Base-by-base conservation (phyloP, 2,329 filamentous ascomycete species). In the Aspergillus fischeri region DNA sequence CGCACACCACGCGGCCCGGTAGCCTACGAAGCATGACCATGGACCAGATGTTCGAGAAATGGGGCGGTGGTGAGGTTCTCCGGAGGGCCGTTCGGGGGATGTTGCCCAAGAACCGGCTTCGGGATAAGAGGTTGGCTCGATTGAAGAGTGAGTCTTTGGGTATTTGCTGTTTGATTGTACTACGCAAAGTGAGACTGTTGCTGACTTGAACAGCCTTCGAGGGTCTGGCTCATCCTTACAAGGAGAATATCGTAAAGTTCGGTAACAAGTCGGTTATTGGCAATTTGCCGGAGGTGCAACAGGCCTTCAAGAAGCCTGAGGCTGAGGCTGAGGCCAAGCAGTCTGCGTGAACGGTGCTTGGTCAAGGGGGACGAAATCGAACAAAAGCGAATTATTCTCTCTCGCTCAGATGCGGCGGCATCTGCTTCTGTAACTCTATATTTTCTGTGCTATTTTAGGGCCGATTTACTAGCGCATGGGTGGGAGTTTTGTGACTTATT, bases 91-190 rank as follows among this genome's bases (percentile, higher is more conserved):
- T 99, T 44, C 89, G 89, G 71, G 95, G 95, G 51, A 99, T 99
- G 94, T 77, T 99, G 76, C 94, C 94, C 54, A 99, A 99, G 84
- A 99, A 99, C 78, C 81, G 92, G 69, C 78, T 99, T 70, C 81
- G 93, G 67, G 92, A 97, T 74, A 90, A 91, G 80, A 80, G 95
- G 63, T 78, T 99, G 78, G 91, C 87, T 41, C 82, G 94, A 66
- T 78, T 99, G 72, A 99, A 97, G 84, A 81, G 83, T 84, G 63
- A 68, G 80, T 76, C 44, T 35, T 10, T 6, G 44, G 32, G 28
- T 32, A 14, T 41, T 29, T 14, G 6, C 32, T 27, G 2, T 29
- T 47, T 4, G 27, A 17, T 5, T 17, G 44, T 42, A 17, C 20
- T 27, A 44, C 11, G 3, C 9, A 24, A 24, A 24, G 24, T 24